phyloP scores from a whole-genome alignment of 768 basidiomycete genomes.

The Xerocomus brunneocitrinus region DNA sequence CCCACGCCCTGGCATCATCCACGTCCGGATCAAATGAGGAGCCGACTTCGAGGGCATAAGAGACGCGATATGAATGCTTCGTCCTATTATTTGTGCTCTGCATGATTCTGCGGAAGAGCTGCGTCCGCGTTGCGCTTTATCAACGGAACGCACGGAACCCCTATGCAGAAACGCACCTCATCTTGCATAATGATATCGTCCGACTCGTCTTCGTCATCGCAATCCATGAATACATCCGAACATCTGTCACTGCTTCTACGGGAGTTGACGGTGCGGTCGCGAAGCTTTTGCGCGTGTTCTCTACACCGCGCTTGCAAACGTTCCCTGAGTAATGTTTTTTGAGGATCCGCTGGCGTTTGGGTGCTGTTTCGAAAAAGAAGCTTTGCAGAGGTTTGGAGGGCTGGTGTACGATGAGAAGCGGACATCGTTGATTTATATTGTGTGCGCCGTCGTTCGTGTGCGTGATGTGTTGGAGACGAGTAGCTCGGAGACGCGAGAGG shows the following conservation, averaged over 20 bases:
- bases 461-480: slow-evolving; percentile 43
- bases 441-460: slow-evolving; percentile 47
- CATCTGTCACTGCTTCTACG: slow-evolving; percentile 45
- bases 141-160: slow-evolving; percentile 6
- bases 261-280: slow-evolving; percentile 42
- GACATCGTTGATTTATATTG: slow-evolving; percentile 47
- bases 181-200: slow-evolving; percentile 59
- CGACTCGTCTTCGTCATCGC: slow-evolving; percentile 53
- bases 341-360: slow-evolving; percentile 38
- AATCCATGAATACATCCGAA: slow-evolving; percentile 45
- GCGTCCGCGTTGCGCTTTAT: neutral
- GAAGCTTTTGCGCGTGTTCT: slow-evolving; percentile 54
- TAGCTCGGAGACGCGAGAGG: slow-evolving; percentile 44
- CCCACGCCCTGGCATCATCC: slow-evolving; percentile 62
- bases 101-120: slow-evolving; percentile 70
- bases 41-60: slow-evolving; percentile 65
- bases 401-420: slow-evolving; percentile 19
- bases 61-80: slow-evolving; percentile 53
- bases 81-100: slow-evolving; percentile 46
- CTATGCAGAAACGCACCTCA: slow-evolving; percentile 37
- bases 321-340: slow-evolving; percentile 53
- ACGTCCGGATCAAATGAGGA: slow-evolving; percentile 73
- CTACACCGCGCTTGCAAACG: slow-evolving; percentile 59
- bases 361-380: slow-evolving; percentile 12
- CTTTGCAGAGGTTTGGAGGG: slow-evolving; percentile 5